Evolutionary conservation across 352 stramenopile species (phyloP).

Genomic region (Salisapilia sapeloensis): DNA sequence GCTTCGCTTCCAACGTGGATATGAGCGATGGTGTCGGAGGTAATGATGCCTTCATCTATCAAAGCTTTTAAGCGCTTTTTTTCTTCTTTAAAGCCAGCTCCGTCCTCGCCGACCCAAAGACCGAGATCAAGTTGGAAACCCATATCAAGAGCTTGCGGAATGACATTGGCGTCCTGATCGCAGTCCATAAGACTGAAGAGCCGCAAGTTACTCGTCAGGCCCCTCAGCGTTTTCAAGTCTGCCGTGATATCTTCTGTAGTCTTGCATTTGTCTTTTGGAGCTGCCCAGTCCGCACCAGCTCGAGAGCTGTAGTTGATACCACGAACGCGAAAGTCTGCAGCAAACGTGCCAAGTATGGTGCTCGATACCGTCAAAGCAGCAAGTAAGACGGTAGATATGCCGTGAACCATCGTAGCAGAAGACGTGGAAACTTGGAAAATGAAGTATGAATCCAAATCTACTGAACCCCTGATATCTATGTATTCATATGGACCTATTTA

Average conservation of each 20-base stretch:
- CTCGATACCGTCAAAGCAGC: too few relatives aligned
- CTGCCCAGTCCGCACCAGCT: constrained; percentile 59
- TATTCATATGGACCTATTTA: too few relatives aligned
- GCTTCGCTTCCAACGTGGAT: constrained; percentile 59
- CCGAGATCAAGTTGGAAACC: constrained; percentile 35
- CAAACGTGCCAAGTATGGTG: too few relatives aligned
- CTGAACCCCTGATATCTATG: too few relatives aligned
- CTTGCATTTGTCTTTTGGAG: constrained; percentile 55
- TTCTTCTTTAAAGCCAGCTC: constrained; percentile 19
- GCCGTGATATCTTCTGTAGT: constrained; percentile 29
- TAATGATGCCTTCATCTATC: constrained; percentile 9
- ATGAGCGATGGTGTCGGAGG: constrained; percentile 11
- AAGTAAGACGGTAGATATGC: too few relatives aligned
- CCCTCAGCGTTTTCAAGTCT: constrained; percentile 50
- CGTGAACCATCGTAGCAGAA: too few relatives aligned
- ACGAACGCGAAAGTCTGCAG: constrained; percentile 56
- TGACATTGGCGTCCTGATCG: constrained; percentile 16
- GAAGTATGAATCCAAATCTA: too few relatives aligned
- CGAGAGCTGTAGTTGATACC: constrained; percentile 75
- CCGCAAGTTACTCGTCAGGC: constrained; percentile 54
- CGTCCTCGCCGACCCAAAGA: constrained; percentile 34
- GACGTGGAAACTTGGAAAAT: too few relatives aligned
- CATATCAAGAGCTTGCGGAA: constrained; percentile 20
- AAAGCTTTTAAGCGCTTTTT: constrained; percentile 15
- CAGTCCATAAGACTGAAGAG: constrained; percentile 61